Base-by-base conservation (phyloP, 2,329 filamentous ascomycete species). In the Rhynchosporium secalis region DNA sequence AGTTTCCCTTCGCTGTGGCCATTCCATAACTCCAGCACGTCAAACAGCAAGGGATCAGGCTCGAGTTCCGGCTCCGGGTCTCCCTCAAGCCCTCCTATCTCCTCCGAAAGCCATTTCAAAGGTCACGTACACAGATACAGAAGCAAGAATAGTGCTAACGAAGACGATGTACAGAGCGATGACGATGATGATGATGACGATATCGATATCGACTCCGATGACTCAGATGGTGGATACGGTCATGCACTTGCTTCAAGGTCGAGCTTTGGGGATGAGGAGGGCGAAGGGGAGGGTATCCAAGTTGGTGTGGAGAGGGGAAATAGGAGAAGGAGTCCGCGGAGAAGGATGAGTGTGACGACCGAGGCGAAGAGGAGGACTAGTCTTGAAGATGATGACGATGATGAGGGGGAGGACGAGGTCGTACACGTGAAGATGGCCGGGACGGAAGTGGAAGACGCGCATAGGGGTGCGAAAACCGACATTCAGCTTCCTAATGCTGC, bases 351-450 rank as follows among this genome's bases (percentile, higher is more conserved):
- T 63, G 63, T 60, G 12, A 74, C 72, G 43, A 74, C 70, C 1
- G 72, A 74, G 64, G 73, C 72, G 51, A 72, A 70, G 65, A 62
- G 72, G 61, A 69, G 72, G 51, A 74, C 72, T 33, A 74, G 71
- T 63, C 60, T 75, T 3, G 73, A 74, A 61, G 73, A 74, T 67
- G 73, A 74, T 66, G 72, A 74, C 54, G 72, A 74, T 56, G 72
- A 74, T 45, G 71, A 71, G 47, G 69, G 33, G 15, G 43, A 71
- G 29, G 70, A 71, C 47, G 69, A 64, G 62, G 69, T 69, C 31
- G 67, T 70, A 40, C 68, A 72, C 61, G 66, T 72, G 40, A 63
- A 61, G 29, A 62, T 68, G 61, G 66, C 59, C 45, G 66, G 66
- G 58, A 56, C 61, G 26, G 65, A 66, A 45, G 15, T 62, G 15